phyloP scores from a whole-genome alignment of 1,139 yeast species.

The Eremothecium gossypii region DNA sequence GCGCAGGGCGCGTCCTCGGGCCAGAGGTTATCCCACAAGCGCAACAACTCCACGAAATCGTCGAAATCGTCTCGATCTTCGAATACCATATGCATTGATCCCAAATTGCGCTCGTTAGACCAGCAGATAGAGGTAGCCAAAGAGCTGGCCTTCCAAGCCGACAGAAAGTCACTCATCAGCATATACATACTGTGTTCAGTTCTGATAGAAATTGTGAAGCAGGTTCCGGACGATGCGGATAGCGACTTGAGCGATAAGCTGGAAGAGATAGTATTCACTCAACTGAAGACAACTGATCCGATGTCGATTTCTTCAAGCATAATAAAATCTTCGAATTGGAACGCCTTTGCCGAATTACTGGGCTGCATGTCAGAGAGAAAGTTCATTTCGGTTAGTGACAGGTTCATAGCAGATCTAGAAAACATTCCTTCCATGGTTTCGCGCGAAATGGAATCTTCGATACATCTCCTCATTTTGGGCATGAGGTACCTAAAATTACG shows the following conservation, averaged over 20 bases:
- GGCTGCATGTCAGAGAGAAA: constrained; percentile 86
- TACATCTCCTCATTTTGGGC: constrained; percentile 75
- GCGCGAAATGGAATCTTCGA: constrained; percentile 58
- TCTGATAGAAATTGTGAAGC: constrained; percentile 83
- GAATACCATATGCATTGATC: constrained; percentile 14
- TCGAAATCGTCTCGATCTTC: constrained; percentile 14
- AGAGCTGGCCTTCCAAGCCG: constrained; percentile 72
- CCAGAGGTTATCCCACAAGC: constrained; percentile 30
- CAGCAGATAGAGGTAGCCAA: constrained; percentile 48
- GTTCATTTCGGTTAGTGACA: constrained; percentile 80
- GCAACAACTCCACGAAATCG: constrained; percentile 33
- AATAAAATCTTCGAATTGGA: constrained; percentile 89
- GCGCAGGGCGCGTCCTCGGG: constrained; percentile 22
- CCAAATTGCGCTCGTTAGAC: constrained; percentile 28
- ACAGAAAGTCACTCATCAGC: constrained; percentile 75
- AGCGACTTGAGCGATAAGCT: constrained; percentile 75
- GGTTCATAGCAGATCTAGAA: constrained; percentile 88
- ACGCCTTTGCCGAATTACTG: constrained; percentile 74
- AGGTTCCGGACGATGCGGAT: constrained; percentile 68
- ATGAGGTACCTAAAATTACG: constrained; percentile 76
- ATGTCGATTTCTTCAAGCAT: constrained; percentile 51
- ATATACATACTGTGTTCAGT: constrained; percentile 90
- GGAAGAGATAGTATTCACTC: constrained; percentile 90
- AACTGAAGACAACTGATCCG: constrained; percentile 82
- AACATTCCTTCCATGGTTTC: constrained; percentile 51